Percentiles rank a stretch among this genome's conserved stretches.
Conservation (phyloP, 2,329 filamentous ascomycete genomes). For the Orbilia ellipsospora region DNA sequence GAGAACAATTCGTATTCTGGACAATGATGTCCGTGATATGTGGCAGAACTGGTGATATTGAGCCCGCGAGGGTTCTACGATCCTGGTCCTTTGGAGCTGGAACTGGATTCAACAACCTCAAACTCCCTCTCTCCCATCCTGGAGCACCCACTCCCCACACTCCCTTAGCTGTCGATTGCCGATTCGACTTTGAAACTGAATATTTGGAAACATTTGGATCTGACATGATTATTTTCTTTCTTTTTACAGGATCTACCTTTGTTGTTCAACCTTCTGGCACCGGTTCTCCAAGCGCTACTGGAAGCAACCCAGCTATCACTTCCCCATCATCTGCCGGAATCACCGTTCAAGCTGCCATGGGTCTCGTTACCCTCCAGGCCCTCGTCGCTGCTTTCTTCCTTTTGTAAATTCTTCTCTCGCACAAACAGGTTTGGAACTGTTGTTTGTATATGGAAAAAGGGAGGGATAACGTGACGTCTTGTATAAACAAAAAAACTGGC, state of each 20-base stretch:
- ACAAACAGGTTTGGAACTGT: too few species aligned
- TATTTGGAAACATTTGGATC: conserved; percentile 2
- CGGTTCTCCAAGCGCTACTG: not conserved
- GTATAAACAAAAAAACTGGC: conserved; percentile 23
- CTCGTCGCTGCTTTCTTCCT: conserved; percentile 52
- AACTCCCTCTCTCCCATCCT: not conserved
- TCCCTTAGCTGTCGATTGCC: conserved; percentile 19
- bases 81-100: not conserved
- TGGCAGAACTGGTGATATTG: not conserved
- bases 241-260: conserved; percentile 40
- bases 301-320: too few species aligned
- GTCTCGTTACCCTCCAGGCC: conserved; percentile 30
- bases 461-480: conserved; percentile 5
- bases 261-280: conserved; percentile 23
- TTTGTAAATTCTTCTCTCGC: conserved; percentile 29
- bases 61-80: not conserved
- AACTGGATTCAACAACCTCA: not conserved
- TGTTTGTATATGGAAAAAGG: conserved; percentile 12
- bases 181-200: conserved; percentile 13
- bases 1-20: too few species aligned
- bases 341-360: conserved; percentile 34
- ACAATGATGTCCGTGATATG: too few species aligned
- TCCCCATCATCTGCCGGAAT: conserved; percentile 47
- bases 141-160: conserved; percentile 5
- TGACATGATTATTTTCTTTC: conserved; percentile 14